Conservation (phyloP, 768 basidiomycete genomes). For the Podaxis sp. region DNA sequence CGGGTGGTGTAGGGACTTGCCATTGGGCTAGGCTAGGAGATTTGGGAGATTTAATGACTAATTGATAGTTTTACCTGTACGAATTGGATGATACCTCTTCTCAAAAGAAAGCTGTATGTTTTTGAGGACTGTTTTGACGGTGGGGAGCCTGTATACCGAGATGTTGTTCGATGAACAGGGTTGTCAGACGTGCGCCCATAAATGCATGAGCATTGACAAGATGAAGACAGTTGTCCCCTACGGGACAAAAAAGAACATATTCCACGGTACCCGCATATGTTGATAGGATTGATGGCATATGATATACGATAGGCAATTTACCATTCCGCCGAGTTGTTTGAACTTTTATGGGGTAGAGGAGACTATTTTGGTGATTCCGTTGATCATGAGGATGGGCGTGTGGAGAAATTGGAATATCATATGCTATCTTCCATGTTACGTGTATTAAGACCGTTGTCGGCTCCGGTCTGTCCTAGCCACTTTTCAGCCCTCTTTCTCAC, state of each 20-base stretch:
- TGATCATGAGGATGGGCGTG: background rate
- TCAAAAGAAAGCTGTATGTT: background rate
- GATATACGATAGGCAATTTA: background rate
- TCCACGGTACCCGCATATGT: too few species aligned
- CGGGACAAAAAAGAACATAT: too few species aligned
- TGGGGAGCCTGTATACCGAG: background rate
- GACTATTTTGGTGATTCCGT: background rate
- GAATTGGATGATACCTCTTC: conserved; percentile 6
- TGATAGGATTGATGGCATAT: too few species aligned
- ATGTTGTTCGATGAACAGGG: too few species aligned
- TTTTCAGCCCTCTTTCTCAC: background rate
- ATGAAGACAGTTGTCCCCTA: too few species aligned
- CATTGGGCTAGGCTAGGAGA: background rate
- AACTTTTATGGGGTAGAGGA: background rate
- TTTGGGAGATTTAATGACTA: conserved; percentile 1
- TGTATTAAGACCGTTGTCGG: background rate
- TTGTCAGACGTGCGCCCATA: too few species aligned
- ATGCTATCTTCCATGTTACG: background rate
- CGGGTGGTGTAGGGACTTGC: background rate
- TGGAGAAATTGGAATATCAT: background rate
- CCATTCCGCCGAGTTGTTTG: background rate
- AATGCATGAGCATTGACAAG: too few species aligned
- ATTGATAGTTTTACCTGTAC: conserved; percentile 6
- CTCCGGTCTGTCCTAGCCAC: background rate
- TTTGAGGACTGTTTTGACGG: background rate